These are phyloP conservation scores for Diutina neorugosa DNA, from an alignment of 1,139 yeast species.

Conservation along the genomic window DNA sequence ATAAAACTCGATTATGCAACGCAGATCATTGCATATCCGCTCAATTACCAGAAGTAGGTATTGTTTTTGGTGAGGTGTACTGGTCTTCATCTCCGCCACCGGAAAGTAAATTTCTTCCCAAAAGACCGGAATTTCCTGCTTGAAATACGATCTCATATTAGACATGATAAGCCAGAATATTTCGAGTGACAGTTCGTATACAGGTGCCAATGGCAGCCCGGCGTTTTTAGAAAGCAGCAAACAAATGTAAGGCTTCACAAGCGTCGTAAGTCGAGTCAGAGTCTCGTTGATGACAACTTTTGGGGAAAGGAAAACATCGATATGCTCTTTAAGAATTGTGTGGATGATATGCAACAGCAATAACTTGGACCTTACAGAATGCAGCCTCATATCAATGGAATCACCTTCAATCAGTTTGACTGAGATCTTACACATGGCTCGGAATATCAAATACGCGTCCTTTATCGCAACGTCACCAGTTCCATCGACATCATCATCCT, in stretches of 20 bases:
- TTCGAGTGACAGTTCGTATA: conserved; percentile 83
- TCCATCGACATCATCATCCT: conserved; percentile 39
- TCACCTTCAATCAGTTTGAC: conserved; percentile 69
- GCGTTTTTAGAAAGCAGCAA: conserved; percentile 83
- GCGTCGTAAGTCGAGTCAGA: conserved; percentile 56
- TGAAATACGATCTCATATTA: conserved; percentile 76
- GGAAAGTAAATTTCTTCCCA: conserved; percentile 91
- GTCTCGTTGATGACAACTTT: conserved; percentile 51
- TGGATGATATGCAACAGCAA: conserved; percentile 82
- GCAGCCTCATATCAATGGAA: conserved; percentile 74
- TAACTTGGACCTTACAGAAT: conserved; percentile 82
- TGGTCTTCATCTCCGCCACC: conserved; percentile 80
- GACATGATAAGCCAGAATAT: conserved; percentile 85
- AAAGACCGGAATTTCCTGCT: conserved; percentile 87
- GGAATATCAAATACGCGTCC: conserved; percentile 84
- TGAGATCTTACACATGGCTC: conserved; percentile 90
- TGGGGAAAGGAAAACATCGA: conserved; percentile 65
- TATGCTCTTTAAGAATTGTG: conserved; percentile 74
- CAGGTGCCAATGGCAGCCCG: conserved; percentile 83
- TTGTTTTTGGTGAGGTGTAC: conserved; percentile 86
- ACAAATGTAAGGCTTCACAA: conserved; percentile 77
- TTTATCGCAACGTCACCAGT: conserved; percentile 64
- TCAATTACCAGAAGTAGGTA: conserved; percentile 71
- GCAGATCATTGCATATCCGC: conserved; percentile 76
- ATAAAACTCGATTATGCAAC: conserved; percentile 84